Conservation (phyloP, 192 early-diverging fungal genomes). For the Linnemannia exigua region DNA sequence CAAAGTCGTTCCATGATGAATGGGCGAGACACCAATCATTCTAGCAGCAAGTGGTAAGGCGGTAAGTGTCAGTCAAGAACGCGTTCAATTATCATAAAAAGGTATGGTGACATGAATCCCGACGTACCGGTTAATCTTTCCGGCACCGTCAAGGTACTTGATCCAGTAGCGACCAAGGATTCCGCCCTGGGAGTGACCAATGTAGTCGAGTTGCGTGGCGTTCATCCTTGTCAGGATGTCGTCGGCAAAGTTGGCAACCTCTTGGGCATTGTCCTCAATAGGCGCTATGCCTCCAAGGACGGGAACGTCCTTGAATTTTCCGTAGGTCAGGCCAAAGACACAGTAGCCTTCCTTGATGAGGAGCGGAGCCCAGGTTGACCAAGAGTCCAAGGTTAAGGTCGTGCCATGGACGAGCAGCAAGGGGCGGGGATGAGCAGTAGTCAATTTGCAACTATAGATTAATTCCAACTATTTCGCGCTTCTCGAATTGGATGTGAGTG, state of each 20-base stretch:
- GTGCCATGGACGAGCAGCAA: slow-evolving; percentile 45
- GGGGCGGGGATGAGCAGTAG: slow-evolving; percentile 35
- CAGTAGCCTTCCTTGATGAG: slow-evolving; percentile 40
- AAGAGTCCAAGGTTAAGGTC: slow-evolving; percentile 31
- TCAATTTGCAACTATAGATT: slow-evolving; percentile 40
- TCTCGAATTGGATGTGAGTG: background rate
- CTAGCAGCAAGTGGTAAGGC: background rate
- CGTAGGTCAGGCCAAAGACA: slow-evolving; percentile 46
- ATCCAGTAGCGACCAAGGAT: slow-evolving; percentile 43
- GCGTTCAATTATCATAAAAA: background rate
- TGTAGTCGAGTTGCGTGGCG: slow-evolving; percentile 35
- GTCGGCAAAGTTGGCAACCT: slow-evolving; percentile 28
- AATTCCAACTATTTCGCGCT: slow-evolving; percentile 25
- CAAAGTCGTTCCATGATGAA: slow-evolving; percentile 47
- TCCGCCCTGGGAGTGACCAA: slow-evolving; percentile 50
- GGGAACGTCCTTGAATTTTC: slow-evolving; percentile 25
- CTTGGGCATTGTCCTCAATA: slow-evolving; percentile 41
- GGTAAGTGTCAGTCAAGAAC: background rate
- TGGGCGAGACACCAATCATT: slow-evolving; percentile 40
- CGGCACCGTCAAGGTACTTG: slow-evolving; percentile 43
- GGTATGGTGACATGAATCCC: background rate
- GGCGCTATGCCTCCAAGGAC: slow-evolving; percentile 28
- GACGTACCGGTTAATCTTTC: slow-evolving; percentile 36
- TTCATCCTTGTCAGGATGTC: slow-evolving; percentile 22
- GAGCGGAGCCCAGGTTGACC: slow-evolving; percentile 24